Evolutionary conservation across 2,329 filamentous ascomycete species (phyloP).

Genomic region (Trichoderma harzianum): DNA sequence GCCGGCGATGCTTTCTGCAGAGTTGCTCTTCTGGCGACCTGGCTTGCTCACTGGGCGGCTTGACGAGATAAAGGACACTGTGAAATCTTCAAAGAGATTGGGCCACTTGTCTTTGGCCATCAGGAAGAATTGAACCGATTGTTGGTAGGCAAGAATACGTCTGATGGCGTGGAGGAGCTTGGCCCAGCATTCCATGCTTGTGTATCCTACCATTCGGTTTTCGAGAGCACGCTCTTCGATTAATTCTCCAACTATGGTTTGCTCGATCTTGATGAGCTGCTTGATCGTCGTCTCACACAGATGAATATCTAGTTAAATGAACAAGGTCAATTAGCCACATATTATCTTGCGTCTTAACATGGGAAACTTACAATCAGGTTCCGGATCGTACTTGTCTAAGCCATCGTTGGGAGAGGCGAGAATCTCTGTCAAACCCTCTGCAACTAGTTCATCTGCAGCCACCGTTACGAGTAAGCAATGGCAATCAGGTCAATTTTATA

Average conservation of each 20-base stretch:
- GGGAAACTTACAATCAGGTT: too few relatives aligned
- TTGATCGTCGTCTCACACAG: neutral
- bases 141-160: constrained; percentile 2
- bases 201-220: neutral
- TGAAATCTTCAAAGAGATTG: neutral
- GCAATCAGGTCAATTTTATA: too few relatives aligned
- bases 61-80: neutral
- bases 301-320: neutral
- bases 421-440: neutral
- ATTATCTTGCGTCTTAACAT: too few relatives aligned
- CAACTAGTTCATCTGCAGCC: neutral
- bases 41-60: neutral
- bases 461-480: too few relatives aligned
- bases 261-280: neutral
- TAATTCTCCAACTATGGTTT: too few relatives aligned
- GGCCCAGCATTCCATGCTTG: constrained; percentile 1
- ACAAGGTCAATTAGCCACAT: too few relatives aligned
- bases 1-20: neutral
- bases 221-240: neutral
- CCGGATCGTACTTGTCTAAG: too few relatives aligned
- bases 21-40: neutral
- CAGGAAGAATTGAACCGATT: neutral
- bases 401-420: neutral
- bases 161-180: neutral
- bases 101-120: neutral